Evolutionary conservation across 768 basidiomycete genomes (phyloP).

Genomic region (Leccinum variicolor): DNA sequence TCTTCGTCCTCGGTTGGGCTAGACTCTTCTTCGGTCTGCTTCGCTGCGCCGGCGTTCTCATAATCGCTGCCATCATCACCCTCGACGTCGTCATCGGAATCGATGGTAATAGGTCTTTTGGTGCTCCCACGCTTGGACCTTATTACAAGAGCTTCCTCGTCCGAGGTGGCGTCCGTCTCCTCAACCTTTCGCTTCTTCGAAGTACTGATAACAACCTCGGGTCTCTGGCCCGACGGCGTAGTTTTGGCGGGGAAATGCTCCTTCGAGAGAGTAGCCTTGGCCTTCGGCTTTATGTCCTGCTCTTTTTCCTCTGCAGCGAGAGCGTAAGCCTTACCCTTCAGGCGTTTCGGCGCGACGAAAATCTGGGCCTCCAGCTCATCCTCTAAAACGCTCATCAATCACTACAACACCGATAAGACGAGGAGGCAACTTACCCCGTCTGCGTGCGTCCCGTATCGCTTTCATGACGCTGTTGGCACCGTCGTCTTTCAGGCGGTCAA

Average conservation of each 20-base stretch:
- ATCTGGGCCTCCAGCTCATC: conserved; percentile 49
- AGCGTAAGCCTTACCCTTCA: conserved; percentile 74
- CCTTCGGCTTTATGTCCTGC: conserved; percentile 20
- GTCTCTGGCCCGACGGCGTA: conserved; percentile 38
- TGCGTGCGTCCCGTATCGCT: conserved; percentile 60
- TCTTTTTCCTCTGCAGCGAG: conserved; percentile 46
- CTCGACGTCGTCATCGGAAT: conserved; percentile 53
- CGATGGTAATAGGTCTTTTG: conserved; percentile 39
- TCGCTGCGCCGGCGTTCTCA: conserved; percentile 29
- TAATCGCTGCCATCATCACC: conserved; percentile 26
- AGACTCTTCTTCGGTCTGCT: conserved; percentile 38
- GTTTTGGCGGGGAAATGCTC: conserved; percentile 28
- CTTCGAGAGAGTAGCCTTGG: conserved; percentile 10
- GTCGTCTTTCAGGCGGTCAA: conserved; percentile 61
- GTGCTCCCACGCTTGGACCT: conserved; percentile 36
- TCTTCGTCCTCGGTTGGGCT: conserved; percentile 20
- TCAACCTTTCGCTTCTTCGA: conserved; percentile 19
- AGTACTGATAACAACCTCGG: conserved; percentile 57
- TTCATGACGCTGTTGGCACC: conserved; percentile 61
- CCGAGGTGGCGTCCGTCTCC: conserved; percentile 22
- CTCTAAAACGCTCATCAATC: conserved; percentile 32
- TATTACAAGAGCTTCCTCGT: conserved; percentile 35
- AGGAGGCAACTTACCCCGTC: conserved; percentile 45
- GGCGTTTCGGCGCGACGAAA: conserved; percentile 54
- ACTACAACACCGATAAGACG: not conserved